Evolutionary conservation across 345 rosid genomes (phyloP).

Genomic region (Turnera subulata): DNA sequence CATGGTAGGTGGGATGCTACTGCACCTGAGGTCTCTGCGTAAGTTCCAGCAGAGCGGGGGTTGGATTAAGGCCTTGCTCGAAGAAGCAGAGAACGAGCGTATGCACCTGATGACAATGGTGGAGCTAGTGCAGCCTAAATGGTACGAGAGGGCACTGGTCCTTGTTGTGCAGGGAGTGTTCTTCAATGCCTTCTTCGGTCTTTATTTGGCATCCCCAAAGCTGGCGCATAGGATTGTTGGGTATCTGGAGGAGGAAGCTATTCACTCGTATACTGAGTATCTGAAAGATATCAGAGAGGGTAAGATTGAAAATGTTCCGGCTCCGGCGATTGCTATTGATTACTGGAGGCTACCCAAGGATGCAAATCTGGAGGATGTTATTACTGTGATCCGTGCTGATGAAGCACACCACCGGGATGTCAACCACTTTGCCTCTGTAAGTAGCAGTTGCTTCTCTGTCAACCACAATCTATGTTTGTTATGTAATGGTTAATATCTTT

Average conservation of each 20-base stretch:
- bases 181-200: constrained; percentile 64
- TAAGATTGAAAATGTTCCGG: constrained; percentile 54
- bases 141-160: constrained; percentile 75
- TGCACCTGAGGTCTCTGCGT: constrained; percentile 66
- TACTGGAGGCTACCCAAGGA: constrained; percentile 77
- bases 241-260: constrained; percentile 82
- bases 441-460: too few species aligned
- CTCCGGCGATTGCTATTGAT: constrained; percentile 77
- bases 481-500: too few species aligned
- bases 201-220: constrained; percentile 60
- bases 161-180: constrained; percentile 69
- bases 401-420: constrained; percentile 90
- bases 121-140: constrained; percentile 71
- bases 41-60: constrained; percentile 79
- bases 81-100: constrained; percentile 87
- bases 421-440: constrained; percentile 80
- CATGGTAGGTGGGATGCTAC: constrained; percentile 87
- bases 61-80: constrained; percentile 81
- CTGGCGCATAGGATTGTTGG: constrained; percentile 75
- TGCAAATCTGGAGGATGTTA: constrained; percentile 63
- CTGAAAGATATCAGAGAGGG: constrained; percentile 58
- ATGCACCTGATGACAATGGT: constrained; percentile 96
- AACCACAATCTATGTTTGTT: too few species aligned
- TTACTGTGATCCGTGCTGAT: constrained; percentile 74
- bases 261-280: constrained; percentile 79